Base-by-base conservation (phyloP, 345 rosid genomes). In the Physaria fendleri region DNA sequence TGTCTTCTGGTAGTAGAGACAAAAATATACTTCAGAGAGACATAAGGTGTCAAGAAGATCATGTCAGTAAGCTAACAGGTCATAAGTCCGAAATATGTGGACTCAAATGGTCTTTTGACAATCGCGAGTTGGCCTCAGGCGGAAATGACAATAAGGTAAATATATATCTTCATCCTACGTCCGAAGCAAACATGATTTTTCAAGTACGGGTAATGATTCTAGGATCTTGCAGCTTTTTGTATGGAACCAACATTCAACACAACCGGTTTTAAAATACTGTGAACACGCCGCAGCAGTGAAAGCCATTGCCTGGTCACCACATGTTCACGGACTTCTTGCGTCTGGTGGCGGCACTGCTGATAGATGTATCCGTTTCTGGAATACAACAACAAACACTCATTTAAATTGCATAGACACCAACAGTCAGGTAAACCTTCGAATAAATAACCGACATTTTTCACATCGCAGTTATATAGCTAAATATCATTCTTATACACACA, bases 221-320 rank as follows among this genome's bases (percentile, higher is more conserved):
- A 68, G 13, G 59, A 16, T 35, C 42, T 13, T 75, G 74, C 84
- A 94, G 99, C 96, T 94, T 64, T 83, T 90, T 68, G 89, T 94
- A 61, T 94, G 99, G 99, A 94, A 90, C 68, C 96, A 90, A 71
- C 93, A 84, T 64, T 85, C 99, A 62, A 85, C 83, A 56, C 95
- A 94, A 37, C 97, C 99, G 25, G 79, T 90, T 29, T 66, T 90
- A 61, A 94, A 81, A 77, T 94, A 79, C 77, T 77, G 90, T 64
- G 99, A 85, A 58, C 99, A 94, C 74, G 79, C 93, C 33, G 99
- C 99, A 21, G 99, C 99, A 27, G 99, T 94, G 21, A 94, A 94
- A 80, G 99, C 99, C 59, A 94, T 94, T 74, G 95, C 99, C 1
- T 94, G 99, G 99, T 94, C 99, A 8, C 99, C 99, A 0, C 97